Evolutionary conservation across 441 rosid species (phyloP).

Genomic region (Erysimum pusillum): DNA sequence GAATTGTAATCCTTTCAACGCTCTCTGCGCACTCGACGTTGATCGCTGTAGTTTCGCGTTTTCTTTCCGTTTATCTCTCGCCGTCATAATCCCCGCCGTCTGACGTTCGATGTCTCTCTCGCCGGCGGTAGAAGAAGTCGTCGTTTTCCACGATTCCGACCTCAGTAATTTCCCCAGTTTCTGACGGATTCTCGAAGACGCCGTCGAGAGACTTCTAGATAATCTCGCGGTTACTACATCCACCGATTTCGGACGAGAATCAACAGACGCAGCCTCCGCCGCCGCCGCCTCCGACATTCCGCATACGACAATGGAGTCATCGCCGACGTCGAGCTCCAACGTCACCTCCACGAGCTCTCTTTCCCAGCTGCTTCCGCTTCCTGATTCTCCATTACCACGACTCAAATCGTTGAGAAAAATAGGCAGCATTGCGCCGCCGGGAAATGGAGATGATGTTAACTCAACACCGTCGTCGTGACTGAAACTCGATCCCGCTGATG

Average conservation of each 20-base stretch:
- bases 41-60: constrained; percentile 70
- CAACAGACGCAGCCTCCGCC: constrained; percentile 18
- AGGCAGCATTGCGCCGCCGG: constrained; percentile 91
- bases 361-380: constrained; percentile 44
- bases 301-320: constrained; percentile 74
- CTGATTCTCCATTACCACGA: constrained; percentile 50
- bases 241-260: constrained; percentile 36
- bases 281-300: constrained; percentile 56
- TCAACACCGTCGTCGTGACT: constrained; percentile 60
- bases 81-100: constrained; percentile 46
- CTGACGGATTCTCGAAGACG: constrained; percentile 66
- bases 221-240: constrained; percentile 29
- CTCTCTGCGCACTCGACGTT: constrained; percentile 79
- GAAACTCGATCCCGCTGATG: constrained; percentile 62
- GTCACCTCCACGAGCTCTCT: constrained; percentile 80
- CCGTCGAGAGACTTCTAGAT: constrained; percentile 61
- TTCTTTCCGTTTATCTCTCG: constrained; percentile 68
- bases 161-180: constrained; percentile 64
- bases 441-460: constrained; percentile 24
- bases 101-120: constrained; percentile 41
- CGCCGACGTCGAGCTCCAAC: constrained; percentile 62
- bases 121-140: constrained; percentile 51
- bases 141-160: constrained; percentile 56
- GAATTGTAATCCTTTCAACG: constrained; percentile 80
- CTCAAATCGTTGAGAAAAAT: constrained; percentile 71